Evolutionary conservation across 768 basidiomycete genomes (phyloP), one percentile per base, ranked within the genome.

Genomic region (Tephrocybe sp.): DNA sequence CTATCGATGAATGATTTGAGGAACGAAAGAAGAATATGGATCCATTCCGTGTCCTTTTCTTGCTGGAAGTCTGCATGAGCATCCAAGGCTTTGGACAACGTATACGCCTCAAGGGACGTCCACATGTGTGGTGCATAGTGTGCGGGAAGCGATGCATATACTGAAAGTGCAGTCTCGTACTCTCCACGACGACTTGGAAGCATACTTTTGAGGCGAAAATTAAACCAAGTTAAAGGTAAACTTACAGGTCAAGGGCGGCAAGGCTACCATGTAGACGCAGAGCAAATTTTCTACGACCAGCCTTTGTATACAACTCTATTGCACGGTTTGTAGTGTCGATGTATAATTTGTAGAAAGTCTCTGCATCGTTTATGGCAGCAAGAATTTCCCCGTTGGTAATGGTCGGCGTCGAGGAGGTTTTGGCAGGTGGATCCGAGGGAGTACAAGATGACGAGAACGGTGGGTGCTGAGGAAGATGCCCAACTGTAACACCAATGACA

Each of bases 241-340:
- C 92, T 56, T 72, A 98, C 96, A 87, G 67, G 57, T 98, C 94
- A 33, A 98, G 78, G 13, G 89, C 90, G 3, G 94, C 96, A 13
- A 98, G 73, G 60, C 80, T 85, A 1, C 89, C 91, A 54, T 94
- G 89, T 43, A 98, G 68, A 58, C 87, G 88, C 32, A 95, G 70
- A 9, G 92, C 93, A 62, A 88, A 91, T 61, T 96, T 89, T 43
- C 85, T 78, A 39, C 94, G 82, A 14, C 85, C 87, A n/a, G 87
- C 86, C 56, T 81, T 85, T 44, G 83, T 85, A 60, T 92, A 97
- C 55, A 87, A 77, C 41, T 92, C 88, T 49, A 97, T 88, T 5
- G 92, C 85, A 46, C 85, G 83, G 60, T 93, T 89, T 3, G 90
- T 91, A 38, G 84, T 68, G 12, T 68, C 70, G 17, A 84, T 71